These are phyloP conservation scores for Colletotrichum sp. DNA, from an alignment of 2,329 filamentous ascomycete genomes.

Conservation along the genomic window DNA sequence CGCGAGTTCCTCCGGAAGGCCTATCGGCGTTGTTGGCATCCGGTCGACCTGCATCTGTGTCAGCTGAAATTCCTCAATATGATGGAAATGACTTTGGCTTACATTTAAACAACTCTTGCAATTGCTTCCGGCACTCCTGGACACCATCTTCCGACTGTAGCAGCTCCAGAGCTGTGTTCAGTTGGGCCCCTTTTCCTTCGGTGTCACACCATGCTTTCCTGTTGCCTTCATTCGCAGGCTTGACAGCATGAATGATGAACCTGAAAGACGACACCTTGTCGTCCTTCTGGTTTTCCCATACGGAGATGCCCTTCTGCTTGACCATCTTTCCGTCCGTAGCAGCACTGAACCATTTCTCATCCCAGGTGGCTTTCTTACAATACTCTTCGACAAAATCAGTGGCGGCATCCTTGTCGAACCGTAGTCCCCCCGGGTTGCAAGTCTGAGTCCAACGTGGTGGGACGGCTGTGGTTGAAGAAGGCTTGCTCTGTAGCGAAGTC, in stretches of 20 bases:
- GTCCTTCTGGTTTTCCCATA: background rate
- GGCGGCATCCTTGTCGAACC: background rate
- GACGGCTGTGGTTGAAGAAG: background rate
- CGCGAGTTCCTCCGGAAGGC: background rate
- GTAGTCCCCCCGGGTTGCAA: background rate
- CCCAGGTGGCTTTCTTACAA: background rate
- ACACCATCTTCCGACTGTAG: background rate
- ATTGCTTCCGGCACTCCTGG: background rate
- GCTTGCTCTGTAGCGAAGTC: background rate
- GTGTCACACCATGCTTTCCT: background rate
- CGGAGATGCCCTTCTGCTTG: background rate
- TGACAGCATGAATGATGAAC: background rate
- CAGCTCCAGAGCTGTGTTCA: background rate
- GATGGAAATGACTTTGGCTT: background rate
- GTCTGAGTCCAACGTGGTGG: background rate
- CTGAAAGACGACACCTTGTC: background rate
- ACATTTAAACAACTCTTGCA: background rate
- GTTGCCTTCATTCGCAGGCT: background rate
- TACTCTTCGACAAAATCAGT: background rate
- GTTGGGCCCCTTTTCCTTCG: background rate
- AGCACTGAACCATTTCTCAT: background rate
- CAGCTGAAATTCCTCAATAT: background rate
- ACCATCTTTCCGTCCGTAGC: background rate
- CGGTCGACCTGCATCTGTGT: background rate
- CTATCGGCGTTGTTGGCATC: background rate